Evolutionary conservation across 805 yeast species (phyloP).

Genomic region (Pichia insulana): DNA sequence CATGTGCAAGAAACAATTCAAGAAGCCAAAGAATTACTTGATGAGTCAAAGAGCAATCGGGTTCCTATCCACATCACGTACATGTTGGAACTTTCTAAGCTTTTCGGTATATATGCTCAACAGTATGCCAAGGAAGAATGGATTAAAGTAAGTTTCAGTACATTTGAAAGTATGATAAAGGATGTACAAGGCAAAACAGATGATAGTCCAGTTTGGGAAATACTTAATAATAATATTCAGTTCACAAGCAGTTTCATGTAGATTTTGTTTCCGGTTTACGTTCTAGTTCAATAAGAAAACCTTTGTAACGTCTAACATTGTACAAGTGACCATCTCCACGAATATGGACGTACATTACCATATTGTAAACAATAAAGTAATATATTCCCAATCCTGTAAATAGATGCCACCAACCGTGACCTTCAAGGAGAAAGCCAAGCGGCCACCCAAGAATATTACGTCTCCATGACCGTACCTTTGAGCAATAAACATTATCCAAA

Average conservation of each 20-base stretch:
- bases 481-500: constrained; percentile 74
- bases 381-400: constrained; percentile 84
- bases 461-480: constrained; percentile 46
- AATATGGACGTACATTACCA: constrained; percentile 63
- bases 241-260: constrained; percentile 1
- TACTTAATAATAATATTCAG: constrained; percentile 7
- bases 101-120: constrained; percentile 8
- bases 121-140: constrained; percentile 1
- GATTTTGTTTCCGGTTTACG: neutral
- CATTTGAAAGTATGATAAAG: constrained; percentile 1
- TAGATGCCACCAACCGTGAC: constrained; percentile 98
- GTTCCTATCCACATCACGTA: constrained; percentile 5
- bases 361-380: constrained; percentile 70
- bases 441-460: constrained; percentile 65
- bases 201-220: neutral
- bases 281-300: constrained; percentile 43
- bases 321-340: constrained; percentile 48
- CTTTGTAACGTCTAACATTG: constrained; percentile 43
- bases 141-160: constrained; percentile 5
- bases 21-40: neutral
- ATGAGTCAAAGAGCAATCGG: neutral
- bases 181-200: neutral
- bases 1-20: neutral
- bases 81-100: constrained; percentile 8
- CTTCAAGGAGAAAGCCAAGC: constrained; percentile 75